These are phyloP conservation scores for Ogataea methanolica DNA, from an alignment of 805 yeast species.

Conservation along the genomic window DNA sequence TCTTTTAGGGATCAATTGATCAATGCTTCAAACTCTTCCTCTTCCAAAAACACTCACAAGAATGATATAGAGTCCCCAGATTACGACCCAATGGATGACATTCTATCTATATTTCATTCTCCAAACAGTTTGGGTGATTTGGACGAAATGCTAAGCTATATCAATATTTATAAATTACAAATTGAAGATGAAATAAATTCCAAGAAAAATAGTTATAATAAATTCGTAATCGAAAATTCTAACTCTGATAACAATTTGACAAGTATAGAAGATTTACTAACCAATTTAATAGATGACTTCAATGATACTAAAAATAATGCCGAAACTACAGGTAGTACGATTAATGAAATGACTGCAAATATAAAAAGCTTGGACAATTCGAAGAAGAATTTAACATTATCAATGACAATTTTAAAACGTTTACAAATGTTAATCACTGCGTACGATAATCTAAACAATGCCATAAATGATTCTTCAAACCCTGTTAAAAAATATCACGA, in stretches of 20 bases:
- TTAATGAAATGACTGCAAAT: conserved; percentile 66
- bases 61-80: conserved; percentile 30
- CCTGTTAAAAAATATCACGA: conserved; percentile 39
- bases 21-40: conserved; percentile 13
- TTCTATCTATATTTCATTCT: conserved; percentile 44
- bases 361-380: conserved; percentile 77
- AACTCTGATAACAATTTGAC: conserved; percentile 21
- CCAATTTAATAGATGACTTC: conserved; percentile 39
- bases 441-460: conserved; percentile 51
- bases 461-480: conserved; percentile 32
- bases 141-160: conserved; percentile 45
- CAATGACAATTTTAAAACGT: conserved; percentile 83
- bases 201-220: conserved; percentile 33
- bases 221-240: conserved; percentile 15
- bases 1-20: conserved; percentile 24
- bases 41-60: neutral
- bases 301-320: conserved; percentile 46
- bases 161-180: conserved; percentile 44
- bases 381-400: conserved; percentile 74
- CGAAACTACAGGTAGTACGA: conserved; percentile 51
- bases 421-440: conserved; percentile 82
- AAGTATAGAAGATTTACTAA: conserved; percentile 32
- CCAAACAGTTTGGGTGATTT: conserved; percentile 49
- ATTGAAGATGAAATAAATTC: conserved; percentile 41
- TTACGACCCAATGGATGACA: conserved; percentile 53